A percentile compares a stretch with the other conserved stretches of the same genome.
phyloP scores from a whole-genome alignment of 768 basidiomycete genomes.

The Agrocybe pediades region DNA sequence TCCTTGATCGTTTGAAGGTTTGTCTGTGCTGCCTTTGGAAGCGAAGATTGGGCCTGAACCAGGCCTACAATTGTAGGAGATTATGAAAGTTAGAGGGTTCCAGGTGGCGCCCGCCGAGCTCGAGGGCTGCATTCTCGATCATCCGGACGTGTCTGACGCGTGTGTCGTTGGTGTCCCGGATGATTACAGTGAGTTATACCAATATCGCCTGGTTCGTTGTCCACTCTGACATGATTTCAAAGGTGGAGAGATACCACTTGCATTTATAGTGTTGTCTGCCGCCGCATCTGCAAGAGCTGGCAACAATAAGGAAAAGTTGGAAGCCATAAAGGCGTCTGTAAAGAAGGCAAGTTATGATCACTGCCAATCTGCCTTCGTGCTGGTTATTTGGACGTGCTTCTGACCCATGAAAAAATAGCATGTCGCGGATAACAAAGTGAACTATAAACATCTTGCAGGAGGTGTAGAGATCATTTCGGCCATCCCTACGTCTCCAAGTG shows the following conservation, averaged over 20 bases:
- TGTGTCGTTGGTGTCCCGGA: slow-evolving; percentile 71
- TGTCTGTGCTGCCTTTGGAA: not conserved
- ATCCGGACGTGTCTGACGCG: slow-evolving; percentile 58
- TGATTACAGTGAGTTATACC: slow-evolving; percentile 50
- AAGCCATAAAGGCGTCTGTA: slow-evolving; percentile 46
- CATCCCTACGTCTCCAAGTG: slow-evolving; percentile 68
- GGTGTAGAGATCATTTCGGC: slow-evolving; percentile 56
- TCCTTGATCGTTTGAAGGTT: slow-evolving; percentile 68
- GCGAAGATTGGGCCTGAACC: not conserved
- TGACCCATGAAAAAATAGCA: slow-evolving; percentile 34
- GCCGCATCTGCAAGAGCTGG: slow-evolving; percentile 38
- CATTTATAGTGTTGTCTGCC: slow-evolving; percentile 57
- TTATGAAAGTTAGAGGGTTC: slow-evolving; percentile 62
- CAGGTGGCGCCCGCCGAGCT: slow-evolving; percentile 78
- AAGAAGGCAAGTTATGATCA: slow-evolving; percentile 46
- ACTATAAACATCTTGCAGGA: slow-evolving; percentile 60
- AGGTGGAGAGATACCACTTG: slow-evolving; percentile 71
- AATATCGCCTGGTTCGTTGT: not conserved
- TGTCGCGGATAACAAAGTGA: slow-evolving; percentile 54
- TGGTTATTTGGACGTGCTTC: not conserved
- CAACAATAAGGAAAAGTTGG: slow-evolving; percentile 26
- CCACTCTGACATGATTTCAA: not conserved
- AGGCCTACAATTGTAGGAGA: slow-evolving; percentile 32
- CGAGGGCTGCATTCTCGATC: slow-evolving; percentile 64
- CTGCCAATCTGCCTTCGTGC: no score